Evolutionary conservation across 495 filamentous ascomycete genomes (phyloP).

Genomic region (Tuber umbilicatum): DNA sequence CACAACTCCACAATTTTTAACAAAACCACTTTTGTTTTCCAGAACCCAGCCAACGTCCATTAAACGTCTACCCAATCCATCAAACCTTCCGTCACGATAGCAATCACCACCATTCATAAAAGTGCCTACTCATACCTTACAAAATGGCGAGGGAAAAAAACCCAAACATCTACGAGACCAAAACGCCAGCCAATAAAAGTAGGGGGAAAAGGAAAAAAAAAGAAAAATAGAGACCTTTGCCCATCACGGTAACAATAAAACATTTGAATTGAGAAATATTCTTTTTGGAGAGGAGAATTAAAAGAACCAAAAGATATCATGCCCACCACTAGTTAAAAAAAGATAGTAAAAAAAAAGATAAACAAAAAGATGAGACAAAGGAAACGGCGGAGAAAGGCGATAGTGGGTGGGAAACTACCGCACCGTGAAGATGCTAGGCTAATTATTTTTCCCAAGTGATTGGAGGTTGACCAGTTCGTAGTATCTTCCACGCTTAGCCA

Average conservation of each 20-base stretch:
- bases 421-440: not conserved
- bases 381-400: not conserved
- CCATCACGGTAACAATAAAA: not conserved
- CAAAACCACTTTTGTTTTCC: not conserved
- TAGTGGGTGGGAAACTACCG: not conserved
- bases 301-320: not conserved
- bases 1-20: not conserved
- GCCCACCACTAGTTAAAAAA: not conserved
- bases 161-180: not conserved
- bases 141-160: not conserved
- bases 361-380: not conserved
- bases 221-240: too few relatives aligned
- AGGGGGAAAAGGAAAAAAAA: not conserved
- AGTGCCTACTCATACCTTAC: not conserved
- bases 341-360: too few relatives aligned
- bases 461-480: constrained; percentile 72
- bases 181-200: not conserved
- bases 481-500: constrained; percentile 63
- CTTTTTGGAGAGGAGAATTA: not conserved
- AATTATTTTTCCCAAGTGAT: constrained; percentile 59
- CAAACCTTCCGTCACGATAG: not conserved
- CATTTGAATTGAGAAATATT: not conserved
- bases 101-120: not conserved
- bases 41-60: not conserved
- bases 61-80: not conserved